phyloP scores from a whole-genome alignment of 345 rosid genomes.

The Ricinus communis region DNA sequence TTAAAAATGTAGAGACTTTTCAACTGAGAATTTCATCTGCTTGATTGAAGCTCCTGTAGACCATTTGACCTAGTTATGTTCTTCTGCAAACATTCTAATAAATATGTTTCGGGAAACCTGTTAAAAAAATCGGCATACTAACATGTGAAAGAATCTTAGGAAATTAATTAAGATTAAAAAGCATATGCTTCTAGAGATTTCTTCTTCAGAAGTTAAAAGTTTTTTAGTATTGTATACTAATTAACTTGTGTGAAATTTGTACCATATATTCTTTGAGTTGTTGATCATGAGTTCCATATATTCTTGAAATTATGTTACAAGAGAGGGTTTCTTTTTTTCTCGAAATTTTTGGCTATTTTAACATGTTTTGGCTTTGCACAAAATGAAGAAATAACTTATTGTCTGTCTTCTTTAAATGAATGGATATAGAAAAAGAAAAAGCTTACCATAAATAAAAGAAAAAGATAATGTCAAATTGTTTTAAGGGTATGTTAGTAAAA shows the following conservation, averaged over 20 bases:
- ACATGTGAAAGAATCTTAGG: background rate
- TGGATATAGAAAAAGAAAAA: too few relatives aligned
- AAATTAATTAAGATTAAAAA: background rate
- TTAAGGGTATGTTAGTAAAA: conserved; percentile 3
- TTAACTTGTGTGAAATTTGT: too few relatives aligned
- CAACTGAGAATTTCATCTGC: background rate
- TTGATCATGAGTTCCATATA: background rate
- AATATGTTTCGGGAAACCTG: background rate
- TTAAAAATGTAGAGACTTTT: background rate
- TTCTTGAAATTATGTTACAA: background rate
- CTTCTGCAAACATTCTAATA: too few relatives aligned
- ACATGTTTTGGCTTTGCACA: too few relatives aligned
- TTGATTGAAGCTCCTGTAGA: background rate
- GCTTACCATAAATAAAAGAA: too few relatives aligned
- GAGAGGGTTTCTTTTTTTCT: background rate
- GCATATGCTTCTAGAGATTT: background rate
- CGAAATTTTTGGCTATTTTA: too few relatives aligned
- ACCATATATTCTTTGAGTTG: background rate
- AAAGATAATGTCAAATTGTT: too few relatives aligned
- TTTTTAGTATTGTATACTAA: background rate
- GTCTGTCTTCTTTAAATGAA: too few relatives aligned
- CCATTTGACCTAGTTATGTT: too few relatives aligned
- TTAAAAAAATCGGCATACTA: background rate
- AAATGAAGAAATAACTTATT: too few relatives aligned
- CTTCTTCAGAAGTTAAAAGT: background rate